Conservation (phyloP, 768 basidiomycete species). For the Exidia glandulosa region DNA sequence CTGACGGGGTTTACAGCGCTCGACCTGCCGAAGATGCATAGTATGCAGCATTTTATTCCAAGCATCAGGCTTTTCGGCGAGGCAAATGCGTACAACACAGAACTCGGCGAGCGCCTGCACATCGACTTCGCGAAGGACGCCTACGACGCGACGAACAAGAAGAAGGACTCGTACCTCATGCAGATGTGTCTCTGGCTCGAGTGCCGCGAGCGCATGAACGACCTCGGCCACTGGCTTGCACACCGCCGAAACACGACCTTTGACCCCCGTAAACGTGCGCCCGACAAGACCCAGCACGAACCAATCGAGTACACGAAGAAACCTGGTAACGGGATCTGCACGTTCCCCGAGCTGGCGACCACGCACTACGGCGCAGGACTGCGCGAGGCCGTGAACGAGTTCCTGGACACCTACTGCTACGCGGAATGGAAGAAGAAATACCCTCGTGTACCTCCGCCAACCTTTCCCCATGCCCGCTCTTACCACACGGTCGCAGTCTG, state of each 20-base stretch:
- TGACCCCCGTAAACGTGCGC: not conserved
- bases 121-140: not conserved
- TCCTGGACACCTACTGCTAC: not conserved
- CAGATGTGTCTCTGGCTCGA: not conserved
- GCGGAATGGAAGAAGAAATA: not conserved
- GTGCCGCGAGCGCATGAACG: not conserved
- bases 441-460: not conserved
- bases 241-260: not conserved
- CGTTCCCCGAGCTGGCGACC: not conserved
- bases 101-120: conserved; percentile 16
- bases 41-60: conserved; percentile 10
- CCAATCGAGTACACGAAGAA: not conserved
- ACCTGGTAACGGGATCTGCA: not conserved
- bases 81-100: conserved; percentile 17
- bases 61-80: conserved; percentile 10
- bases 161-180: not conserved
- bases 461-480: not conserved
- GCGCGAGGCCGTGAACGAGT: not conserved
- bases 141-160: not conserved
- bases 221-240: not conserved
- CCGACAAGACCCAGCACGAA: not conserved
- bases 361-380: not conserved
- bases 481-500: not conserved
- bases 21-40: conserved; percentile 18
- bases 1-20: conserved; percentile 3